Base-by-base conservation (phyloP, 768 basidiomycete genomes). In the Asterophora lycoperdoides region DNA sequence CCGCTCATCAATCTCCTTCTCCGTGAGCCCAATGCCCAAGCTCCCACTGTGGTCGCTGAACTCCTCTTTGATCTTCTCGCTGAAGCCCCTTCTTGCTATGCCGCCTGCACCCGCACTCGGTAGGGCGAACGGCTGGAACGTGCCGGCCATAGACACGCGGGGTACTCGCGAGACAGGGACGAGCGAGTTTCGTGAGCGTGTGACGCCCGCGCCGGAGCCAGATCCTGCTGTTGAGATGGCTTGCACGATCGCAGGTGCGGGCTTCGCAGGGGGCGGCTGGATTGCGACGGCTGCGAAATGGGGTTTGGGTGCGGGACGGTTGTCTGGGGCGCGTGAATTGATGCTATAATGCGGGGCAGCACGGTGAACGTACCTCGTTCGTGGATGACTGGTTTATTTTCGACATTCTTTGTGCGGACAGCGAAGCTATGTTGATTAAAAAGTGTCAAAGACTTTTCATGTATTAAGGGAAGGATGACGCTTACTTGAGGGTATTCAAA, bases 401-500 rank as follows among this genome's bases (percentile, higher is more conserved):
- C 89, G 2, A 93, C 70, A 55, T 91, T 86, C 75, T 90, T 90
- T 15, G 91, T 89, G 33, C 87, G 78, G 32, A 83, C 81, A 11
- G 88, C 89, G 57, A 92, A 93, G 61, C 89, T 70, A 35, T n/a
- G n/a, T n/a, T n/a, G n/a, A 41, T 48, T 36, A 18, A 33, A 38
- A 19, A 3, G 23, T 49, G 23, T 53, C 8, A 49, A 19, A 38
- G 38, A 37, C 39, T 20, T 37, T 17, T 41, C 9, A 44, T 11
- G 23, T 2, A 5, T 33, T 10, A 8, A 38, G 18, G n/a, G n/a
- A 29, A 10, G 23, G 23, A 6, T 11, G 36, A 17, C 19, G 68
- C 75, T 41, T 58, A 89, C 90, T 93, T 92, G n/a, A 95, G 74
- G 4, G 93, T 94, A 63, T 93, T 92, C 13, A 93, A 71, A 4